Evolutionary conservation across 495 filamentous ascomycete genomes (phyloP), one percentile per base, ranked within the genome.

Genomic region (Pseudoneurospora amorphoporcata): DNA sequence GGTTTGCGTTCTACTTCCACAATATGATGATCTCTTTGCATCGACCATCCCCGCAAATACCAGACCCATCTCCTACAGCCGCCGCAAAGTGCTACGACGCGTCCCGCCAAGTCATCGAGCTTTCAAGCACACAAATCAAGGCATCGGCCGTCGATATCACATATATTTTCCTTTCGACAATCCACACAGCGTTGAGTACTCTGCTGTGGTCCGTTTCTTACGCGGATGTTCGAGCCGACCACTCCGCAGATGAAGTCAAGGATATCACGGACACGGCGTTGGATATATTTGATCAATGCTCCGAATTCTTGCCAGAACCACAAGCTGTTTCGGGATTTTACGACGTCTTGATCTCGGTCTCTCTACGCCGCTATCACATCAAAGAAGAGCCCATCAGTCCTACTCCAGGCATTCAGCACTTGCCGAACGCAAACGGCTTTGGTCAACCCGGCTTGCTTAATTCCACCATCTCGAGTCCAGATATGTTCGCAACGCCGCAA

Each of bases 121-220:
- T 93, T 81, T 90, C 92, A 43, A 88, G 86, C 76, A 87, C 91
- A 69, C 93, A 96, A 78, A 91, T 95, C 77, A 85, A 88, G 73
- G 89, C 87, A 9, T 86, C 86, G 8, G 88, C 88, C 32, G 90
- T 95, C 29, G 95, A 97, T 77, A 83, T 97, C 71, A 97, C 93
- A 3, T 98, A 94, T 93, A 90, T 96, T 43, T 97, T 96, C 77
- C 88, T 95, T 8, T 87, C 96, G 72, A 87, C 91, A 43, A 85
- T 97, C 29, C 97, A 97, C 81, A 93, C 93, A 87, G 89, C 90
- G 17, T 84, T 97, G 47, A 95, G 95, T 76, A 93, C 92, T 32
- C 86, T 97, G 41, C 87, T 98, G 3, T 98, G 95, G 95, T 86
- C 90, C 8, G 86, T 96, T 32, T 95, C 92, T 3, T 96, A 95